Conservation (phyloP, 352 stramenopile species). For the Thalassiosira mediterranea region DNA sequence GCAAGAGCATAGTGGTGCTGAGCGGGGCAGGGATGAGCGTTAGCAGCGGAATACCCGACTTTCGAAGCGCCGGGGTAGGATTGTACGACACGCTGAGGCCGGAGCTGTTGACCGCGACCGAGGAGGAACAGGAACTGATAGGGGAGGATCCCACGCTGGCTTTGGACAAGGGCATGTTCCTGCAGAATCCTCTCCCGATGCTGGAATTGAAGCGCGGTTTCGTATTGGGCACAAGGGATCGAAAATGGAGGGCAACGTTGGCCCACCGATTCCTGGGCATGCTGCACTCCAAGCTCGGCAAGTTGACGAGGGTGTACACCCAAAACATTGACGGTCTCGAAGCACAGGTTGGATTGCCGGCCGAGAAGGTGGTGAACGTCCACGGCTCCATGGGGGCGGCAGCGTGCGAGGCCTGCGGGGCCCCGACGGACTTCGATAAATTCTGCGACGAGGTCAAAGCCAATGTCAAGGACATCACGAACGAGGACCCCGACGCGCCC, state of each 20-base stretch:
- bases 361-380: constrained; percentile 72
- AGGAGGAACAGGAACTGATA: constrained; percentile 60
- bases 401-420: constrained; percentile 69
- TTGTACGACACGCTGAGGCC: constrained; percentile 78
- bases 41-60: constrained; percentile 76
- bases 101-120: constrained; percentile 67
- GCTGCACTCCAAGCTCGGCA: constrained; percentile 68
- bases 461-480: constrained; percentile 84
- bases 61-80: constrained; percentile 69
- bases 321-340: constrained; percentile 87
- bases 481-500: constrained; percentile 59
- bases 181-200: constrained; percentile 80
- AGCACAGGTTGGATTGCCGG: constrained; percentile 62
- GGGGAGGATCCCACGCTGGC: constrained; percentile 66
- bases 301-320: constrained; percentile 79
- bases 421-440: constrained; percentile 57
- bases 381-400: constrained; percentile 79
- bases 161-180: constrained; percentile 79
- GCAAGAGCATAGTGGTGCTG: constrained; percentile 77
- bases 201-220: constrained; percentile 82
- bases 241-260: constrained; percentile 75
- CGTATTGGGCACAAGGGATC: constrained; percentile 75
- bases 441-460: constrained; percentile 69
- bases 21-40: constrained; percentile 70
- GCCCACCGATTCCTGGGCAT: constrained; percentile 80